Percentiles rank a stretch among this genome's conserved stretches.
Evolutionary conservation across 768 basidiomycete species (phyloP).

Genomic region (Pleurotus cornucopiae): DNA sequence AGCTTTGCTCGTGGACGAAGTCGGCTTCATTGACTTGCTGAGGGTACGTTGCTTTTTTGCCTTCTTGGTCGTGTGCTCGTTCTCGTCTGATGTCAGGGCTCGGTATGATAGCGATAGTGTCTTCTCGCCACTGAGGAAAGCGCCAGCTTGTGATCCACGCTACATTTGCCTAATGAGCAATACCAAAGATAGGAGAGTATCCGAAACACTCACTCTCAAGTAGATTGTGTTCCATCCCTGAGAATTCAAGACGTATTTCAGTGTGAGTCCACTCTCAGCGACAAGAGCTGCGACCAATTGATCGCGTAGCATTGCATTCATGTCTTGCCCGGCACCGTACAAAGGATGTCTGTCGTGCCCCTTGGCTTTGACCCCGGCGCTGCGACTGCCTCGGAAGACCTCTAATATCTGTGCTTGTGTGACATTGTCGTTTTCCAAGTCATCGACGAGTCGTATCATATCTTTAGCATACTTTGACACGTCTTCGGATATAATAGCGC

Average conservation of each 20-base stretch:
- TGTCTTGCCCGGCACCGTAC: slow-evolving; percentile 51
- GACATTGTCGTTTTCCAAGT: slow-evolving; percentile 41
- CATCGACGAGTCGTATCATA: slow-evolving; percentile 55
- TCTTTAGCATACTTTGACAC: slow-evolving; percentile 54
- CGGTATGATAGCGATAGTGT: slow-evolving; percentile 22
- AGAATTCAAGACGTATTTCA: slow-evolving; percentile 38
- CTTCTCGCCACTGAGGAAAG: slow-evolving; percentile 20
- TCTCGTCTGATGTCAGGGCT: slow-evolving; percentile 14
- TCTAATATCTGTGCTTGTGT: slow-evolving; percentile 58
- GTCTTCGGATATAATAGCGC: slow-evolving; percentile 45
- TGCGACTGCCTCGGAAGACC: slow-evolving; percentile 64
- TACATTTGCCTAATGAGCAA: slow-evolving; percentile 10
- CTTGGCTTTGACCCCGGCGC: slow-evolving; percentile 37
- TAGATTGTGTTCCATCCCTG: slow-evolving; percentile 51
- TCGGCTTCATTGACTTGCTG: slow-evolving; percentile 17
- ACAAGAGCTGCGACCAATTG: slow-evolving; percentile 58
- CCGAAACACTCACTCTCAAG: slow-evolving; percentile 35
- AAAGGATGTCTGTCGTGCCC: slow-evolving; percentile 41
- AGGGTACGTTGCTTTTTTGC: slow-evolving; percentile 16
- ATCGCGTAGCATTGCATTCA: slow-evolving; percentile 54
- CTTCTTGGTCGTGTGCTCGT: slow-evolving; percentile 17
- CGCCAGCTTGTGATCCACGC: slow-evolving; percentile 29
- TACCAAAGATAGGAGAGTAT: not conserved
- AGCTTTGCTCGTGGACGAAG: slow-evolving; percentile 15
- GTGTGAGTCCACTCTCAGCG: slow-evolving; percentile 42